Conservation (phyloP, 768 basidiomycete genomes). For the Pleurotus eryngii region DNA sequence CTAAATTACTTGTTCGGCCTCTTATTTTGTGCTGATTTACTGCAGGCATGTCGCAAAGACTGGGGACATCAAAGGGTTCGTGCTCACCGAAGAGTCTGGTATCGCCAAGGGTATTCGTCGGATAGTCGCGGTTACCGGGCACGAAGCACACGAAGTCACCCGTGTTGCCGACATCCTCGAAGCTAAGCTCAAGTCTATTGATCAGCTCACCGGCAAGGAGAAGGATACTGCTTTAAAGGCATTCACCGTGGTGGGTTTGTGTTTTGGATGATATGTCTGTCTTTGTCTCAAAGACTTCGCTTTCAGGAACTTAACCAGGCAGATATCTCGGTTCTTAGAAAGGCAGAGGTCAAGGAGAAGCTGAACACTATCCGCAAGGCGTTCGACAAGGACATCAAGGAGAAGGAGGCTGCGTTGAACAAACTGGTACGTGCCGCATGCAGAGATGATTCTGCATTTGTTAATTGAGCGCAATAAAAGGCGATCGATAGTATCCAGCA, state of each 20-base stretch:
- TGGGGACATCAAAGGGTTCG: slow-evolving; percentile 94
- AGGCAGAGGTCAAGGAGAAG: slow-evolving; percentile 75
- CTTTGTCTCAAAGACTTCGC: not conserved
- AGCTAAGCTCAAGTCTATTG: slow-evolving; percentile 58
- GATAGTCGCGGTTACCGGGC: slow-evolving; percentile 90
- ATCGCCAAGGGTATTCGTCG: slow-evolving; percentile 98
- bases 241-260: slow-evolving; percentile 62
- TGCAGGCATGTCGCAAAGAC: slow-evolving; percentile 90
- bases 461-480: slow-evolving; percentile 30
- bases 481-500: slow-evolving; percentile 64
- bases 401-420: slow-evolving; percentile 68
- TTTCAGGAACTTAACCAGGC: slow-evolving; percentile 82
- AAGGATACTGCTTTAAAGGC: slow-evolving; percentile 89
- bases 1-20: not conserved
- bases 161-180: slow-evolving; percentile 63
- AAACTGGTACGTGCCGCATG: slow-evolving; percentile 57
- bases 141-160: slow-evolving; percentile 83
- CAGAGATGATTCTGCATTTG: not conserved
- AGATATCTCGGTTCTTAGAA: slow-evolving; percentile 83
- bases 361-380: slow-evolving; percentile 71
- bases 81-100: slow-evolving; percentile 92
- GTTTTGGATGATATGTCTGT: not conserved
- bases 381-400: slow-evolving; percentile 83
- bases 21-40: not conserved
- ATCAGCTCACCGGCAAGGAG: slow-evolving; percentile 62